Conservation (phyloP, 2,329 filamentous ascomycete species). For the Apiospora arundinis region DNA sequence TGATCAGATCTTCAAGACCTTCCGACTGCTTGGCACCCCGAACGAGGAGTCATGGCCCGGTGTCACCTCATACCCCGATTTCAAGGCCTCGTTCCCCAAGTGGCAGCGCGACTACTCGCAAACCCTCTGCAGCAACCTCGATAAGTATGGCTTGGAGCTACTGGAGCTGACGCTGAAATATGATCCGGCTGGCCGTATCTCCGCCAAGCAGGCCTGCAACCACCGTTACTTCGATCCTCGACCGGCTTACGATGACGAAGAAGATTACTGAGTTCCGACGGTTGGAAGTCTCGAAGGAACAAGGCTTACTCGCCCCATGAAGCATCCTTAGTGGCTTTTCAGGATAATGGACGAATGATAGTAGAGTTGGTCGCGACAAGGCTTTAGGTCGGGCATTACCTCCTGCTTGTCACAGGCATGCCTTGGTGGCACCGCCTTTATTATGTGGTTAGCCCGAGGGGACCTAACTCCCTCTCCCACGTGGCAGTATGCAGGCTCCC, state of each 20-base stretch:
- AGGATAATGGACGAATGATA: slow-evolving; percentile 19
- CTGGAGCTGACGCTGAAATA: slow-evolving; percentile 78
- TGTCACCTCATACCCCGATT: slow-evolving; percentile 93
- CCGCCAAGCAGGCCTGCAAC: slow-evolving; percentile 83
- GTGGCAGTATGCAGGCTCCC: not conserved
- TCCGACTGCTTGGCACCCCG: slow-evolving; percentile 84
- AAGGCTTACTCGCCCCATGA: not conserved
- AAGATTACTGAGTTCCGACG: slow-evolving; percentile 1
- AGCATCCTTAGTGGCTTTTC: slow-evolving; percentile 21
- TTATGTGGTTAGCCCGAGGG: not conserved
- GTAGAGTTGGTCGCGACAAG: slow-evolving; percentile 1
- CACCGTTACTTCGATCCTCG: slow-evolving; percentile 77
- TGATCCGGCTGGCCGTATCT: slow-evolving; percentile 85
- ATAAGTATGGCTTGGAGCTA: slow-evolving; percentile 73
- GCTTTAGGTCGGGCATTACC: not conserved
- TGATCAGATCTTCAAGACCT: slow-evolving; percentile 94
- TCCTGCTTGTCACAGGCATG: not conserved
- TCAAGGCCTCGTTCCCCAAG: slow-evolving; percentile 90
- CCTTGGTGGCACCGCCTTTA: not conserved
- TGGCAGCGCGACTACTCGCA: slow-evolving; percentile 76
- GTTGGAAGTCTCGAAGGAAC: not conserved
- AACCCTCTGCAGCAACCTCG: slow-evolving; percentile 73
- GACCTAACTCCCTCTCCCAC: not conserved
- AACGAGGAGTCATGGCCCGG: slow-evolving; percentile 85
- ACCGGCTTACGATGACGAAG: slow-evolving; percentile 12